Evolutionary conservation across 768 basidiomycete genomes (phyloP).

Genomic region (Guyanaporus albipodus): DNA sequence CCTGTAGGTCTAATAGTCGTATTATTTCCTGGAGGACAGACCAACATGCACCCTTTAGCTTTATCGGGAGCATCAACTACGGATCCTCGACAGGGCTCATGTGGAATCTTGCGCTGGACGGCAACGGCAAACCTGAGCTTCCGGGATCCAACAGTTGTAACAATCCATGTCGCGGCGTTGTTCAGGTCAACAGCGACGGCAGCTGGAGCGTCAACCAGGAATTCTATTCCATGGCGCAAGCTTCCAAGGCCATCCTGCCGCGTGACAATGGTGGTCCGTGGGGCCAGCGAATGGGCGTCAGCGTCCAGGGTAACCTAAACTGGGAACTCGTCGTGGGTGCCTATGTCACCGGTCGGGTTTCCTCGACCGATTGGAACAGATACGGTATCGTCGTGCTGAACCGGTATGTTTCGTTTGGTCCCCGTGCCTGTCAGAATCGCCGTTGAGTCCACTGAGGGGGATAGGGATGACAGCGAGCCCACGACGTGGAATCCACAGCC

Average conservation of each 20-base stretch:
- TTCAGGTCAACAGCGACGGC: slow-evolving; percentile 61
- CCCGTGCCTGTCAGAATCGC: background rate
- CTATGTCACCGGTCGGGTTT: slow-evolving; percentile 55
- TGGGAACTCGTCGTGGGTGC: slow-evolving; percentile 65
- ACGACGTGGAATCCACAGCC: slow-evolving; percentile 52
- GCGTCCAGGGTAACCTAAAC: slow-evolving; percentile 50
- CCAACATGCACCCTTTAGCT: slow-evolving; percentile 21
- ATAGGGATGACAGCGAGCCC: slow-evolving; percentile 45
- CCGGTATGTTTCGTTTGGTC: slow-evolving; percentile 36
- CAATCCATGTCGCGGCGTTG: slow-evolving; percentile 63
- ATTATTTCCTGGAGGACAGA: slow-evolving; percentile 27
- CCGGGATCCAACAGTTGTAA: slow-evolving; percentile 63
- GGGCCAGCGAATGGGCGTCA: slow-evolving; percentile 63
- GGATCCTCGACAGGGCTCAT: slow-evolving; percentile 48
- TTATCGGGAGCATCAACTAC: slow-evolving; percentile 37
- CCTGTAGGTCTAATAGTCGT: slow-evolving; percentile 37
- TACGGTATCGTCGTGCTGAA: slow-evolving; percentile 76
- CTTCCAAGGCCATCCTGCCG: slow-evolving; percentile 68
- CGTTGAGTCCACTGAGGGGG: background rate
- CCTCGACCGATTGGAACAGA: slow-evolving; percentile 52
- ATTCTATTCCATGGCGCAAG: slow-evolving; percentile 74
- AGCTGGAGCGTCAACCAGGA: slow-evolving; percentile 69
- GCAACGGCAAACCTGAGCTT: slow-evolving; percentile 56
- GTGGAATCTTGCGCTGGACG: slow-evolving; percentile 74
- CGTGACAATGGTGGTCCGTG: slow-evolving; percentile 65